Evolutionary conservation across 2,329 filamentous ascomycete genomes (phyloP).

Genomic region (Diaporthe helianthi): DNA sequence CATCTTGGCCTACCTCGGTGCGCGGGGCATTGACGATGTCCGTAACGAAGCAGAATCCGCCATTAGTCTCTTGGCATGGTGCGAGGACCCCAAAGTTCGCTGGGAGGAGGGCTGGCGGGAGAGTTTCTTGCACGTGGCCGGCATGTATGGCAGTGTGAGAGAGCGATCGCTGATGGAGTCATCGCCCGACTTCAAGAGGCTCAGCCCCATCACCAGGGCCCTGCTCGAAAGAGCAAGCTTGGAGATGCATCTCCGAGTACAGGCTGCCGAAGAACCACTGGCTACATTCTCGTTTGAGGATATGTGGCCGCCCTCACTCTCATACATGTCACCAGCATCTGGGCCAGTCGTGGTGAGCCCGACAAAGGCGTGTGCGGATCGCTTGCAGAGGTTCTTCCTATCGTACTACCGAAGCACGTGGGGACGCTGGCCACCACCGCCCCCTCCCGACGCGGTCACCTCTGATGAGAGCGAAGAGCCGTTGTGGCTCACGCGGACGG

Average conservation of each 20-base stretch:
- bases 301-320: slow-evolving; percentile 59
- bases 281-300: slow-evolving; percentile 65
- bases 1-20: slow-evolving; percentile 66
- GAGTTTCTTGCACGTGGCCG: slow-evolving; percentile 70
- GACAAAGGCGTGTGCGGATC: slow-evolving; percentile 62
- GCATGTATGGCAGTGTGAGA: slow-evolving; percentile 58
- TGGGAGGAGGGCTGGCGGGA: slow-evolving; percentile 75
- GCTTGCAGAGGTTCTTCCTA: slow-evolving; percentile 66
- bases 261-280: slow-evolving; percentile 68
- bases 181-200: slow-evolving; percentile 61
- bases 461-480: slow-evolving; percentile 48
- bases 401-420: slow-evolving; percentile 61
- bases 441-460: slow-evolving; percentile 33
- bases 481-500: slow-evolving; percentile 66
- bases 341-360: slow-evolving; percentile 44
- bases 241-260: slow-evolving; percentile 67
- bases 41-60: slow-evolving; percentile 66
- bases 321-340: slow-evolving; percentile 39
- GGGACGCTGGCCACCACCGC: slow-evolving; percentile 66
- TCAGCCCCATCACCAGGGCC: slow-evolving; percentile 68
- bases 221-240: slow-evolving; percentile 68
- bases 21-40: slow-evolving; percentile 68
- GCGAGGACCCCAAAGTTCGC: slow-evolving; percentile 65
- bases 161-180: slow-evolving; percentile 48
- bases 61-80: slow-evolving; percentile 69